Conservation (phyloP, 768 basidiomycete genomes). For the Podaxis carcinomalis region DNA sequence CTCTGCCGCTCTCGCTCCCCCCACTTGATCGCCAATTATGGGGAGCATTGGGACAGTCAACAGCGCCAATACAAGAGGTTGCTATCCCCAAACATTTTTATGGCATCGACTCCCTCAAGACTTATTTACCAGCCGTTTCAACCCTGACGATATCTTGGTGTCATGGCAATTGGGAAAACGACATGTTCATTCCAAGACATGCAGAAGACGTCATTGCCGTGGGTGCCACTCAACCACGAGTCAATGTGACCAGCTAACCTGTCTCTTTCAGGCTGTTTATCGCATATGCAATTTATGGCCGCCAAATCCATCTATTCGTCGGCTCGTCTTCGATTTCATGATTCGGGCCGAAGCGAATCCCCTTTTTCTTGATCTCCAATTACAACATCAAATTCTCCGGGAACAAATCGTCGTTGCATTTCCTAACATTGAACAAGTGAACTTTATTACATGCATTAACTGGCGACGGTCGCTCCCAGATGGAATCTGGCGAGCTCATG, state of each 20-base stretch:
- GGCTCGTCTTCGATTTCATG: neutral
- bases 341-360: neutral
- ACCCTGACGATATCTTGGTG: conserved; percentile 8
- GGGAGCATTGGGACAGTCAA: neutral
- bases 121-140: neutral
- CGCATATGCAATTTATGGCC: neutral
- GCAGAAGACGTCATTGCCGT: neutral
- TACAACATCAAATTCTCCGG: neutral
- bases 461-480: neutral
- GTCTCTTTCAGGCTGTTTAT: neutral
- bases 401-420: neutral
- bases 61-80: neutral
- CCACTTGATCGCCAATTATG: neutral
- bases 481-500: neutral
- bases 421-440: conserved; percentile 6
- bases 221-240: neutral
- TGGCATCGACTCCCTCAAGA: neutral
- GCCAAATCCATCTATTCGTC: neutral
- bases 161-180: conserved; percentile 1
- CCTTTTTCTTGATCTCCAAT: neutral
- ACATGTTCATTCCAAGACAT: neutral
- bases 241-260: neutral
- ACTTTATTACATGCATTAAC: conserved; percentile 1
- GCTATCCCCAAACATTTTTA: conserved; percentile 6
- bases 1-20: neutral